These are phyloP conservation scores for Neocatenulostroma microsporum DNA, from an alignment of 2,329 filamentous ascomycete species.

Conservation along the genomic window DNA sequence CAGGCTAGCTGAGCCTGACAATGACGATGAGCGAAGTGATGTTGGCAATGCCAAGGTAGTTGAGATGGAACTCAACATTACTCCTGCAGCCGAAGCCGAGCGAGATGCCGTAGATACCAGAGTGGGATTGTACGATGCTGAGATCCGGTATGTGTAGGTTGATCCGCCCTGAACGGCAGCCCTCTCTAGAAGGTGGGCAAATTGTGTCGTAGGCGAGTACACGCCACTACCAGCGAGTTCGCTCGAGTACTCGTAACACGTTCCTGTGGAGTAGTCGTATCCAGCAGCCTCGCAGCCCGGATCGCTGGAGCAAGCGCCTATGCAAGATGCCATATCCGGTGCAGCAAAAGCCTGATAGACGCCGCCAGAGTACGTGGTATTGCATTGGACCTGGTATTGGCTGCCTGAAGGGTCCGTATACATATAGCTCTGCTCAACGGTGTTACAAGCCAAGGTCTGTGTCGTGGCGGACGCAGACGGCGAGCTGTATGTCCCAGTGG, in stretches of 20 bases:
- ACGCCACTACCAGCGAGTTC: not conserved
- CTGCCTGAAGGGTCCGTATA: constrained; percentile 8
- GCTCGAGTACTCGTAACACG: constrained; percentile 7
- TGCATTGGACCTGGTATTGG: constrained; percentile 7
- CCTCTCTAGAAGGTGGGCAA: constrained; percentile 4
- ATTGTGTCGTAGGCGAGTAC: constrained; percentile 5
- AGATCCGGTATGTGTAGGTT: constrained; percentile 6
- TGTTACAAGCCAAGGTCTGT: constrained; percentile 4
- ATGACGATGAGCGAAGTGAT: too few relatives aligned
- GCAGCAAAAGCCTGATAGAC: not conserved
- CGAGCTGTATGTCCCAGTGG: too few relatives aligned
- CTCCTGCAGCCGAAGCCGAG: too few relatives aligned
- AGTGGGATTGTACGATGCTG: constrained; percentile 4
- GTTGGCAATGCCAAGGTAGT: too few relatives aligned
- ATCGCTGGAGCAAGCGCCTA: constrained; percentile 5
- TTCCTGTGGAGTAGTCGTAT: constrained; percentile 1
- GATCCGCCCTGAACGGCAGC: constrained; percentile 5
- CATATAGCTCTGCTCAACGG: constrained; percentile 5
- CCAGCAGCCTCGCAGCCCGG: constrained; percentile 6
- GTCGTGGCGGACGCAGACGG: not conserved
- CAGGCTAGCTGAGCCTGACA: too few relatives aligned
- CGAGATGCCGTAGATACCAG: too few relatives aligned
- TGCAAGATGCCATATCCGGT: constrained; percentile 5
- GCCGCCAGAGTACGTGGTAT: constrained; percentile 7
- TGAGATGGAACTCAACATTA: too few relatives aligned